Percentiles rank a stretch among this genome's conserved stretches.
phyloP scores from a whole-genome alignment of 208 protist species.

The Novymonas esmeraldas region DNA sequence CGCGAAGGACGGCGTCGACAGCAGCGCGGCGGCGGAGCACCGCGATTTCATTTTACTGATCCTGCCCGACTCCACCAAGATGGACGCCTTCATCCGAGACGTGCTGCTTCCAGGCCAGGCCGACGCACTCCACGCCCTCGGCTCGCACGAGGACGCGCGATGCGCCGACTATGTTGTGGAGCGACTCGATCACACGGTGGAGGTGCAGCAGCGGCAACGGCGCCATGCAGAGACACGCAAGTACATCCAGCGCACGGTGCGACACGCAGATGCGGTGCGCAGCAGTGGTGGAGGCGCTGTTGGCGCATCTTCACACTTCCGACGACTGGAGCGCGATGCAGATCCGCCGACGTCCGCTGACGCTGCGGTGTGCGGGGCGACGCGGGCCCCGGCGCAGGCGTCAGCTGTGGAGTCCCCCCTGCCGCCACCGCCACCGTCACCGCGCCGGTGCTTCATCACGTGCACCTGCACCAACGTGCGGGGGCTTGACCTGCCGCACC shows the following conservation, averaged over 20 bases:
- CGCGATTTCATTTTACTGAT: slow-evolving; percentile 54
- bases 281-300: neutral
- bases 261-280: neutral
- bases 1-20: neutral
- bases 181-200: slow-evolving; percentile 44
- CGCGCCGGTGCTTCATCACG: slow-evolving; percentile 45
- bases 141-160: neutral
- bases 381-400: neutral
- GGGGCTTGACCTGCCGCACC: slow-evolving; percentile 67
- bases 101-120: slow-evolving; percentile 63
- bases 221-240: slow-evolving; percentile 34
- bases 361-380: neutral
- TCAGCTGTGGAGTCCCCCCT: neutral
- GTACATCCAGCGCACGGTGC: slow-evolving; percentile 45
- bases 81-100: slow-evolving; percentile 45
- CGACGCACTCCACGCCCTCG: slow-evolving; percentile 6
- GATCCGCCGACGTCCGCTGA: neutral
- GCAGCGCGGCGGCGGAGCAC: slow-evolving; percentile 1
- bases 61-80: slow-evolving; percentile 60
- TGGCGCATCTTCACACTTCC: neutral
- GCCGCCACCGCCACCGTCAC: neutral
- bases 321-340: slow-evolving; percentile 13
- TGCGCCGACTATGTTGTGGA: slow-evolving; percentile 36
- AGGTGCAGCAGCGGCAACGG: slow-evolving; percentile 34
- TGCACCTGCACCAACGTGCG: slow-evolving; percentile 55